A percentile compares a stretch with the other conserved stretches of the same genome.
These are phyloP conservation scores for Metschnikowia kunwiensis DNA, from an alignment of 805 yeast genomes.

Conservation along the genomic window DNA sequence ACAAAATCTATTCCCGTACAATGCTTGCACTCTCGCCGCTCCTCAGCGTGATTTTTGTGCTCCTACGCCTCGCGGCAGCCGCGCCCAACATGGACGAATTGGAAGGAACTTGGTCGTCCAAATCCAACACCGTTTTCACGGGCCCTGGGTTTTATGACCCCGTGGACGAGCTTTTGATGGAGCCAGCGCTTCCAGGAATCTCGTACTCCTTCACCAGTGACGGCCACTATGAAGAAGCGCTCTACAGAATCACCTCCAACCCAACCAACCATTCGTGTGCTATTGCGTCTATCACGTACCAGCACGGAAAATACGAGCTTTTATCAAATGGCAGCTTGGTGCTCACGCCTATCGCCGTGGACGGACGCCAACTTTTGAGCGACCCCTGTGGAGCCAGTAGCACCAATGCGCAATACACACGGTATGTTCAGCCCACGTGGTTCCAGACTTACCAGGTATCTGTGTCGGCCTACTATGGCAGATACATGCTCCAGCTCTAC, in stretches of 20 bases:
- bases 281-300: slow-evolving; percentile 74
- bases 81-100: slow-evolving; percentile 44
- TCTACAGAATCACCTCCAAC: slow-evolving; percentile 73
- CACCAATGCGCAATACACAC: slow-evolving; percentile 52
- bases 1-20: too few relatives aligned
- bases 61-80: slow-evolving; percentile 19
- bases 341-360: slow-evolving; percentile 74
- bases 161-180: slow-evolving; percentile 87
- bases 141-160: slow-evolving; percentile 98
- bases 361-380: slow-evolving; percentile 87
- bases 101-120: slow-evolving; percentile 94
- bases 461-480: slow-evolving; percentile 80
- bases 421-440: slow-evolving; percentile 67
- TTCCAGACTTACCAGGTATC: slow-evolving; percentile 56
- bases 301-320: slow-evolving; percentile 80
- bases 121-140: slow-evolving; percentile 90
- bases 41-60: slow-evolving; percentile 3
- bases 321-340: slow-evolving; percentile 62
- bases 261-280: slow-evolving; percentile 79
- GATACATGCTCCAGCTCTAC: slow-evolving; percentile 68
- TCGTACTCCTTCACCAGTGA: slow-evolving; percentile 90
- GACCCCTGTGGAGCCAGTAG: slow-evolving; percentile 66
- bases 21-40: background rate
- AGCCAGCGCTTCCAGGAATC: slow-evolving; percentile 94
- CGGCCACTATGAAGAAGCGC: slow-evolving; percentile 88